Base-by-base conservation (phyloP, 2,329 filamentous ascomycete species). In the Huntiella abstrusa region DNA sequence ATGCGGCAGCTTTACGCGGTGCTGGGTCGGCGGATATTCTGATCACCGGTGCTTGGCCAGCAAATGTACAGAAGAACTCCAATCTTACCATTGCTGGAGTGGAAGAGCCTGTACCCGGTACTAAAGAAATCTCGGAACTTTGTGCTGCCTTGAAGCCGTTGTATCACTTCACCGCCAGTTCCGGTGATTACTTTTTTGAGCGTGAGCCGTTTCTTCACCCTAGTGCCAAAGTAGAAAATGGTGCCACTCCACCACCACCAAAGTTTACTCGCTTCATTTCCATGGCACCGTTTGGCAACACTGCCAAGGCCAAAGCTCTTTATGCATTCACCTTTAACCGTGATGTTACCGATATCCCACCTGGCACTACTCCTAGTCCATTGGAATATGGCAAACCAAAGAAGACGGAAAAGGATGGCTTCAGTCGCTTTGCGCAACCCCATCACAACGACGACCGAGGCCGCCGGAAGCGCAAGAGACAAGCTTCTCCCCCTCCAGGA, bases 181-280 rank as follows among this genome's bases (percentile, higher is more conserved):
- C 75, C 1, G 60, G 58, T 6, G 62, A 69, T 5, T 77, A 77
- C 55, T 88, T 83, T 62, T 96, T 80, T 59, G 88, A 98, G 63
- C 77, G 91, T 47, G 91, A 96, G 60, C 85, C 88, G 0, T 98
- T 95, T 64, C 78, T 91, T 56, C 80, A 93, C 58, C 68, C 59
- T 32, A 17, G 6, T 22, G 15, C 11, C 4, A 7, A 10, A 10
- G 22, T 28, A 7, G 22, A 28, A 28, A 10, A 28, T 28, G 22
- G 22, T 28, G 22, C 22, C 22, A 43, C 22, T 16, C 37, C 5
- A 69, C 32, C 35, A 16, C 36, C 51, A 17, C 37, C 48, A 15
- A 50, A 47, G 37, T 62, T 92, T 7, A 96, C 91, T 1, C 77
- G 91, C 13, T 98, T 98, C 64, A 82, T 96, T 55, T 92, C 86